Conservation (phyloP, 1,139 yeast species). For the Pichia sp. region DNA sequence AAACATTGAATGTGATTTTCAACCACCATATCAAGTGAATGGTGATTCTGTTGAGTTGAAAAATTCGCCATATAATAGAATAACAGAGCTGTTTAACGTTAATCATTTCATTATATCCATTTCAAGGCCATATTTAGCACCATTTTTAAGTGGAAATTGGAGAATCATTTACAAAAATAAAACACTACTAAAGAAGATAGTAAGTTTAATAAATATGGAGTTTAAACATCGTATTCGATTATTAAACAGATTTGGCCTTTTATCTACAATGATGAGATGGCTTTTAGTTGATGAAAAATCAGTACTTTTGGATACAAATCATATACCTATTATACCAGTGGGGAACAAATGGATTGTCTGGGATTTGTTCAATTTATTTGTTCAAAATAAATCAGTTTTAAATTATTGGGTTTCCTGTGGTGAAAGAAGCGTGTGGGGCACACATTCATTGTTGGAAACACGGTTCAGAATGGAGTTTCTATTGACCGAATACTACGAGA, state of each 20-base stretch:
- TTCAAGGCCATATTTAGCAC: slow-evolving; percentile 91
- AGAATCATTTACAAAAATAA: slow-evolving; percentile 42
- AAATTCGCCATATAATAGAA: slow-evolving; percentile 54
- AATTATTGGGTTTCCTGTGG: slow-evolving; percentile 91
- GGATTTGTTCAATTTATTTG: slow-evolving; percentile 43
- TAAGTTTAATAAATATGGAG: slow-evolving; percentile 52
- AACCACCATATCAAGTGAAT: slow-evolving; percentile 40
- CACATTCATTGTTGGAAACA: slow-evolving; percentile 77
- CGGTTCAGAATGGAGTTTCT: slow-evolving; percentile 89
- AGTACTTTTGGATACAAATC: slow-evolving; percentile 63
- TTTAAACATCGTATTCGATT: slow-evolving; percentile 79
- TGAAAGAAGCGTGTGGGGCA: slow-evolving; percentile 91
- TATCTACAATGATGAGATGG: slow-evolving; percentile 66
- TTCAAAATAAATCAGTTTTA: slow-evolving; percentile 68
- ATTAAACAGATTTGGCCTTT: slow-evolving; percentile 68
- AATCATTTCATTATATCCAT: slow-evolving; percentile 85
- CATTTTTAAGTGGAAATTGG: slow-evolving; percentile 75
- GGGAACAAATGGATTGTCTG: slow-evolving; percentile 17
- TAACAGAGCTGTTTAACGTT: slow-evolving; percentile 89
- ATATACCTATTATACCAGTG: slow-evolving; percentile 84
- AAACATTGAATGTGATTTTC: slow-evolving; percentile 26
- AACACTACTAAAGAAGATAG: slow-evolving; percentile 35
- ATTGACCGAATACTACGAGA: slow-evolving; percentile 56
- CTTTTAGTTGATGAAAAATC: slow-evolving; percentile 82
- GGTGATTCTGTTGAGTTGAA: slow-evolving; percentile 13